Evolutionary conservation across 2,329 filamentous ascomycete genomes (phyloP), one percentile per base, ranked within the genome.

Genomic region (Arthrobotrys sinensis): DNA sequence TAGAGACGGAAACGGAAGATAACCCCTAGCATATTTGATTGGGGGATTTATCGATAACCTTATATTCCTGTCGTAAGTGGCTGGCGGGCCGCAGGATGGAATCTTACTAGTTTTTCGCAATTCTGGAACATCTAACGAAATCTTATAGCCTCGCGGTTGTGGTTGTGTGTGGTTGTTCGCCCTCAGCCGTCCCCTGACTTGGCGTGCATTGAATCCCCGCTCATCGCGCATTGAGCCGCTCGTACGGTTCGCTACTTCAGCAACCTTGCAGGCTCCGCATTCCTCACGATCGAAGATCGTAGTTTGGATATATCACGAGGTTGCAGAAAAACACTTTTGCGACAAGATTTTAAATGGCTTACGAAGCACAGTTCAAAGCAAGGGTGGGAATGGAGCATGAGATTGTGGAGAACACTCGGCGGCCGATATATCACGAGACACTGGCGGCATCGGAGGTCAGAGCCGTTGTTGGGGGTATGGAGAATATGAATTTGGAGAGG

Each of bases 401-500:
- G 7, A 2, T 19, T 19, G 12, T 12, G 4, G 48, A 52, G 7
- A 12, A 28, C 19, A 16, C 19, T 24, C 16, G 48, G 7, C 48
- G 16, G 3, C 48, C 48, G 16, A n/a, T 57, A 11, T 38, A 38
- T n/a, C 53, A 57, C 32, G 53, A 38, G 16, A 57, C 53, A 4
- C 1, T 38, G 28, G 53, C 53, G 32, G 14, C 11, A 10, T 57
- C 53, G 32, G 53, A 57, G 11, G 4, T 52, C 12, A n/a, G 7
- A n/a, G 28, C 10, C 11, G 11, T 24, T 8, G 46, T 28, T 14
- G 8, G 21, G 11, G 21, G 21, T 24, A 28, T 52, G 7, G 46
- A 52, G 11, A 24, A 11, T 6, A 28, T 52, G 46, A 14, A 5
- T 14, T 28, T 52, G 45, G 14, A 6, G 8, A 19, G 4, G 1